These are phyloP conservation scores for Malus hybrid DNA, from an alignment of 331 rosid species.

Conservation along the genomic window DNA sequence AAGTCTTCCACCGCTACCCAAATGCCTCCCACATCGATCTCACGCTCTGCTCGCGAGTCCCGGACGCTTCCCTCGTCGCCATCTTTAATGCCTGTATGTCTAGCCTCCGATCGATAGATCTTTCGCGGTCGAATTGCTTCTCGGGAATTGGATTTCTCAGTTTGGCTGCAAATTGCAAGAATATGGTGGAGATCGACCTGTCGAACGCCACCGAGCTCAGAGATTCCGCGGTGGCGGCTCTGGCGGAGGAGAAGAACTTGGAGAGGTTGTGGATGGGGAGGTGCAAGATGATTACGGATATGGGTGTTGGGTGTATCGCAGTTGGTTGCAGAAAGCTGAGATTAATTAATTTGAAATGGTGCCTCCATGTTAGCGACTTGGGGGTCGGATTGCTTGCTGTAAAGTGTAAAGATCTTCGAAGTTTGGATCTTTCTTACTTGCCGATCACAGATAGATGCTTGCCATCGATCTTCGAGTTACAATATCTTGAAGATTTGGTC, in stretches of 20 bases:
- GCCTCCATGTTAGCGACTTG: conserved; percentile 73
- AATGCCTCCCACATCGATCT: conserved; percentile 41
- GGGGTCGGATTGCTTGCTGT: conserved; percentile 83
- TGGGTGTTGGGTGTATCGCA: conserved; percentile 91
- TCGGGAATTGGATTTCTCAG: too few species aligned
- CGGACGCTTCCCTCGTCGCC: conserved; percentile 27
- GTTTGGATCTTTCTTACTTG: conserved; percentile 82
- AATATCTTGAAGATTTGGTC: conserved; percentile 72
- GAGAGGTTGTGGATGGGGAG: conserved; percentile 68
- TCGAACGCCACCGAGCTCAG: too few species aligned
- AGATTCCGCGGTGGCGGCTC: too few species aligned
- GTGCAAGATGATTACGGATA: conserved; percentile 69
- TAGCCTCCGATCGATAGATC: conserved; percentile 49
- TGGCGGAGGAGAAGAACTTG: too few species aligned
- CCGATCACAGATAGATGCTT: conserved; percentile 87
- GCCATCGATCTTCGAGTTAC: conserved; percentile 61
- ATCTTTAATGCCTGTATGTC: conserved; percentile 34
- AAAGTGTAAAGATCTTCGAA: conserved; percentile 60
- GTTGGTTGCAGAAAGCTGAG: conserved; percentile 81
- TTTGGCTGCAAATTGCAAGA: too few species aligned
- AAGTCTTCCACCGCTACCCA: conserved; percentile 41
- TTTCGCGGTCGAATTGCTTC: conserved; percentile 63
- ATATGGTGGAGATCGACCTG: too few species aligned
- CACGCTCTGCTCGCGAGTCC: conserved; percentile 61
- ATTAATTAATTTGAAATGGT: conserved; percentile 71